Evolutionary conservation across 2,329 filamentous ascomycete species (phyloP).

Genomic region (Daldinia eschscholtzii): DNA sequence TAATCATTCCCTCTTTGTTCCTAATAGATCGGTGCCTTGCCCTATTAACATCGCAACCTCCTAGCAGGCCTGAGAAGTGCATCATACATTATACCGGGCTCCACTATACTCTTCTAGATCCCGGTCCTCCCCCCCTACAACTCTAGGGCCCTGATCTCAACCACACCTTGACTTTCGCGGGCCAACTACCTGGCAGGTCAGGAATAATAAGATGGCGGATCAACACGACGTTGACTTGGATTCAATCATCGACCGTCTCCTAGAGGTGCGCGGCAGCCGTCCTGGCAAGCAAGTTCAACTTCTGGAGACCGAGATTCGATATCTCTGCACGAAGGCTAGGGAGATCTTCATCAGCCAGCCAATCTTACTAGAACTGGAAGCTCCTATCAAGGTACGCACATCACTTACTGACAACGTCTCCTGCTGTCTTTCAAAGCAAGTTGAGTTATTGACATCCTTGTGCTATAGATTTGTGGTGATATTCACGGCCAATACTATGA

Average conservation of each 20-base stretch:
- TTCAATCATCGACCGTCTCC: slow-evolving; percentile 97
- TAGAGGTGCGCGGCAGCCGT: slow-evolving; percentile 97
- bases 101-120: slow-evolving; percentile 43
- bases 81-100: slow-evolving; percentile 50
- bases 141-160: slow-evolving; percentile 44
- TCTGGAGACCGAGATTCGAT: slow-evolving; percentile 95
- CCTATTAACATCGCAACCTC: slow-evolving; percentile 38
- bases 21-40: slow-evolving; percentile 23
- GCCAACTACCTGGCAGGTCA: slow-evolving; percentile 60
- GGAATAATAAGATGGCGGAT: slow-evolving; percentile 68
- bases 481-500: slow-evolving; percentile 99
- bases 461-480: slow-evolving; percentile 91
- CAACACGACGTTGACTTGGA: slow-evolving; percentile 95
- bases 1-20: slow-evolving; percentile 18
- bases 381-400: slow-evolving; percentile 91
- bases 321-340: slow-evolving; percentile 96
- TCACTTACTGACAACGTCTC: slow-evolving; percentile 20
- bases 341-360: slow-evolving; percentile 99
- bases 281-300: slow-evolving; percentile 99
- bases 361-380: slow-evolving; percentile 96
- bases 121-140: slow-evolving; percentile 36
- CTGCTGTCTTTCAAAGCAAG: slow-evolving; percentile 15
- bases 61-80: slow-evolving; percentile 50
- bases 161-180: slow-evolving; percentile 51
- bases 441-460: slow-evolving; percentile 29